phyloP scores from a whole-genome alignment of 2,329 filamentous ascomycete species.

The Plenodomus lindquistii region DNA sequence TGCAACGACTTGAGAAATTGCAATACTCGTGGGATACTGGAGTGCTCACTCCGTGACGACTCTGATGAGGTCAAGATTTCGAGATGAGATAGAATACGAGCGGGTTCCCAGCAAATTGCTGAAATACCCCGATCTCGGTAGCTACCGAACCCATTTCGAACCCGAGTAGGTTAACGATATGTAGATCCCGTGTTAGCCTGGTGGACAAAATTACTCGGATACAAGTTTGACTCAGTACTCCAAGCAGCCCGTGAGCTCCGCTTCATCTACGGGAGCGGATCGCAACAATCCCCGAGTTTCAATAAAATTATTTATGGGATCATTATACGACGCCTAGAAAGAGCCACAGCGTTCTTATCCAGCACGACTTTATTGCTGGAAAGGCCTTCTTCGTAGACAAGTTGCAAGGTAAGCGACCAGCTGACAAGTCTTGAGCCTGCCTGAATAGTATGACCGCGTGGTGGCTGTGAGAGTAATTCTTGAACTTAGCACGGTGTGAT shows the following conservation, averaged over 20 bases:
- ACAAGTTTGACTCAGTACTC: background rate
- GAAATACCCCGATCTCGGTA: constrained; percentile 30
- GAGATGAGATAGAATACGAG: constrained; percentile 35
- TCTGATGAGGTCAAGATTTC: constrained; percentile 23
- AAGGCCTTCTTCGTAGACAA: background rate
- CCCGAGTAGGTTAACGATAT: constrained; percentile 7
- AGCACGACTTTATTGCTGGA: background rate
- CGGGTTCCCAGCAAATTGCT: constrained; percentile 26
- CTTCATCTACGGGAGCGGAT: background rate
- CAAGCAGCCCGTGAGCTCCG: background rate
- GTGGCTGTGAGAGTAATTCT: constrained; percentile 17
- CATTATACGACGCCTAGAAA: background rate
- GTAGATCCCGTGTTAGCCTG: constrained; percentile 6
- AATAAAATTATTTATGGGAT: background rate
- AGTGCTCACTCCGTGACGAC: constrained; percentile 5
- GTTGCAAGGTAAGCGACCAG: constrained; percentile 1
- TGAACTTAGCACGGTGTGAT: constrained; percentile 18
- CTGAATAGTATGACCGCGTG: constrained; percentile 23
- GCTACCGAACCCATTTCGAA: constrained; percentile 23
- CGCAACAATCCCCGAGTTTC: background rate
- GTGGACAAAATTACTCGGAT: background rate
- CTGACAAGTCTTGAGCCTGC: constrained; percentile 5
- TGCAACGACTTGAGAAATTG: background rate
- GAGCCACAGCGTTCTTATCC: background rate
- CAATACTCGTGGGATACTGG: background rate